Conservation (phyloP, 2,329 filamentous ascomycete species). For the Lasiodiplodia hormozganensis region DNA sequence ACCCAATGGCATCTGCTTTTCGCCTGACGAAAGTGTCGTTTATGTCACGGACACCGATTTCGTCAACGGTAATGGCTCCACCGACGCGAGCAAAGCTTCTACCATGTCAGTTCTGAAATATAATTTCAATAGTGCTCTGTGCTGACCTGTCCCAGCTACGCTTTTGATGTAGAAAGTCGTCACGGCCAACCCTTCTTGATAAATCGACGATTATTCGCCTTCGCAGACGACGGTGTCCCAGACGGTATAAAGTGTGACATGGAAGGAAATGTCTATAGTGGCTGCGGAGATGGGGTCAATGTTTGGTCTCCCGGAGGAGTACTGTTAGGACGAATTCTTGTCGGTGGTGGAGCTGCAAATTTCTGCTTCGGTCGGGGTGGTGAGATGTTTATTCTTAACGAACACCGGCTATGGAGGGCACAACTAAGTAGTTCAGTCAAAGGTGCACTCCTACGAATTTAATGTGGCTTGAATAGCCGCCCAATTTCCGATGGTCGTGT, state of each 20-base stretch:
- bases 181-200: conserved; percentile 37
- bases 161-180: conserved; percentile 51
- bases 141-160: conserved; percentile 41
- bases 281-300: conserved; percentile 58
- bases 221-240: conserved; percentile 55
- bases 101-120: no score
- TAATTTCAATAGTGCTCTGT: no score
- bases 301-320: conserved; percentile 55
- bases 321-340: conserved; percentile 46
- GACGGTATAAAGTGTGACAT: conserved; percentile 59
- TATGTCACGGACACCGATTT: conserved; percentile 51
- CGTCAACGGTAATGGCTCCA: neutral
- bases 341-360: conserved; percentile 51
- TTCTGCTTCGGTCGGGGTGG: conserved; percentile 57
- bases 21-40: conserved; percentile 46
- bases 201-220: conserved; percentile 62
- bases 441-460: neutral
- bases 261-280: conserved; percentile 62
- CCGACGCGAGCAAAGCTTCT: no score
- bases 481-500: no score
- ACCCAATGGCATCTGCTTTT: conserved; percentile 53
- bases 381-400: conserved; percentile 56
- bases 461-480: no score
- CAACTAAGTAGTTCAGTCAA: conserved; percentile 26
- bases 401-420: conserved; percentile 37